Percentiles rank a stretch among this genome's conserved stretches.
phyloP scores from a whole-genome alignment of 805 yeast genomes.

The Yarrowia osloensis region DNA sequence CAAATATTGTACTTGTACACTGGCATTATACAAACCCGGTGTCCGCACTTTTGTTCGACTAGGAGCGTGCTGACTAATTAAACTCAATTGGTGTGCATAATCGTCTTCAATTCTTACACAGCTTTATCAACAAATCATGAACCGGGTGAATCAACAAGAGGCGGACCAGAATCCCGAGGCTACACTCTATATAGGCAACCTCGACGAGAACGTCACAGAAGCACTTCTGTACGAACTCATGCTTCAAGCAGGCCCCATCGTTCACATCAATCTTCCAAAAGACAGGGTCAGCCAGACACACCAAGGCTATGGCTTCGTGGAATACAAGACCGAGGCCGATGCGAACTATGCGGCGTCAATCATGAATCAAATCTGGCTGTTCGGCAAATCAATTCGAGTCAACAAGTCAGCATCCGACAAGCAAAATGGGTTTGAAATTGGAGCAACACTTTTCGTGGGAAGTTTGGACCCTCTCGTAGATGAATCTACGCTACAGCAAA shows the following conservation, averaged over 20 bases:
- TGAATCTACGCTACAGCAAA: constrained; percentile 54
- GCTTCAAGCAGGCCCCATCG: constrained; percentile 80
- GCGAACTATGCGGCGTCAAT: constrained; percentile 68
- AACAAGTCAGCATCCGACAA: constrained; percentile 50
- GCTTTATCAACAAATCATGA: constrained; percentile 14
- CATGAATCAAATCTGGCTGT: constrained; percentile 61
- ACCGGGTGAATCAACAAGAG: constrained; percentile 38
- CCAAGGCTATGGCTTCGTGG: constrained; percentile 89
- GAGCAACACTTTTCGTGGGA: constrained; percentile 71
- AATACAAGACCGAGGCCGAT: constrained; percentile 60
- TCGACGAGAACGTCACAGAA: constrained; percentile 76
- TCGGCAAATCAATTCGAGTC: constrained; percentile 60
- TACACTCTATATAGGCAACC: constrained; percentile 77
- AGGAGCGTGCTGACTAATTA: too few species aligned
- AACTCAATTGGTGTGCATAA: too few species aligned
- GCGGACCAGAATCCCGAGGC: constrained; percentile 59
- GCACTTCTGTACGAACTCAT: constrained; percentile 75
- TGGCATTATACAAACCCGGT: too few species aligned
- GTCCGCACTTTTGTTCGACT: too few species aligned
- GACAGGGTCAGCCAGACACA: constrained; percentile 70
- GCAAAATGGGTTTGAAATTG: constrained; percentile 46
- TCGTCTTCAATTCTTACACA: background rate
- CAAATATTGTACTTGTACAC: too few species aligned
- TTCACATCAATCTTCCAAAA: constrained; percentile 70
- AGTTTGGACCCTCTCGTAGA: constrained; percentile 69